Percentiles rank a stretch among this genome's conserved stretches.
These are phyloP conservation scores for Domatiomyces globalis DNA, from an alignment of 2,329 filamentous ascomycete genomes.

Conservation along the genomic window DNA sequence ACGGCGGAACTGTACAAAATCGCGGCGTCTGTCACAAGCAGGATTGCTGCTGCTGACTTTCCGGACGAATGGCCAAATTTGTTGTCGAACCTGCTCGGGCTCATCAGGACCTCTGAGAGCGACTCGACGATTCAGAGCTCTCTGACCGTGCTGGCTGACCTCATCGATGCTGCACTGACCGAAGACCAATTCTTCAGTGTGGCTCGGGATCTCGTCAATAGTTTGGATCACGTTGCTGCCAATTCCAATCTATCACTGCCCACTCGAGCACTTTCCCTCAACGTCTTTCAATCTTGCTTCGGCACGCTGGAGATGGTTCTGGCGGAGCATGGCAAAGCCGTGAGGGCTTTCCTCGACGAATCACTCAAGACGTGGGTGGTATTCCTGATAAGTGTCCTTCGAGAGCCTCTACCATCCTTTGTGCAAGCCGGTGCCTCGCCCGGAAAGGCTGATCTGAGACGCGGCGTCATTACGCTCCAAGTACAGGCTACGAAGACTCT, in stretches of 20 bases:
- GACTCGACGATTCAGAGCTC: constrained; percentile 79
- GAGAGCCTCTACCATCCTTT: constrained; percentile 49
- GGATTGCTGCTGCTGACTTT: constrained; percentile 86
- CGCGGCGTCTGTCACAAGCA: constrained; percentile 78
- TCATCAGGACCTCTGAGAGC: constrained; percentile 56
- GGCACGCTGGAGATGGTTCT: constrained; percentile 94
- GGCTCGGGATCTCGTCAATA: constrained; percentile 69
- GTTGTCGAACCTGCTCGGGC: constrained; percentile 61
- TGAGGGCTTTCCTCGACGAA: constrained; percentile 80
- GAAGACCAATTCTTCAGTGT: constrained; percentile 92
- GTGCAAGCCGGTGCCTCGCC: constrained; percentile 25
- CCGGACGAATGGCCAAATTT: constrained; percentile 90
- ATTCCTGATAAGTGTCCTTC: constrained; percentile 70
- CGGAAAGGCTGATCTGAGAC: constrained; percentile 51
- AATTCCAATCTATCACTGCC: constrained; percentile 60
- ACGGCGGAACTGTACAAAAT: constrained; percentile 12
- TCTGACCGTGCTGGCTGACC: constrained; percentile 70
- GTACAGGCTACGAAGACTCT: constrained; percentile 86
- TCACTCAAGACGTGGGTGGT: constrained; percentile 72
- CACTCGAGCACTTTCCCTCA: constrained; percentile 71
- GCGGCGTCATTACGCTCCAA: constrained; percentile 73
- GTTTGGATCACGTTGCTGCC: constrained; percentile 68
- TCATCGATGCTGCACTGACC: constrained; percentile 85
- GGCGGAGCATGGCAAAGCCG: constrained; percentile 74
- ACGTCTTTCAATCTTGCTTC: constrained; percentile 81